A percentile compares a stretch with the other conserved stretches of the same genome.
Evolutionary conservation across 495 filamentous ascomycete species (phyloP).

Genomic region (Staphylotrichum longicolle): DNA sequence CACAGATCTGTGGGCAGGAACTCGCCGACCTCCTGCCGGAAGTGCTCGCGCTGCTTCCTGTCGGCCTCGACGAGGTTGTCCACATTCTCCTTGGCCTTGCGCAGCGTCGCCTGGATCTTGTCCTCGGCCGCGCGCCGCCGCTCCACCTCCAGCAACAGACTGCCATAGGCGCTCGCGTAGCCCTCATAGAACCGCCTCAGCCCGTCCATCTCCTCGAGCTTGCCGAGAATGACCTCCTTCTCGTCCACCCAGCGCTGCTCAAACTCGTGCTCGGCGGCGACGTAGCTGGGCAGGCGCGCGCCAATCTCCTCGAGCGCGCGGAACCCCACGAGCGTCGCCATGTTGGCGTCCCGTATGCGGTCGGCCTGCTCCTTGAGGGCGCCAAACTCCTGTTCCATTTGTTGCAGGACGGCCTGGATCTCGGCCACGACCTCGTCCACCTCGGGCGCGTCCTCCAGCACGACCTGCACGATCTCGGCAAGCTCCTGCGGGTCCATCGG

Average conservation of each 20-base stretch:
- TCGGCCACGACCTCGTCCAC: conserved; percentile 89
- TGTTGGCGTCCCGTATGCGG: conserved; percentile 50
- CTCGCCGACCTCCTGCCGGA: conserved; percentile 78
- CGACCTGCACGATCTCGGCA: conserved; percentile 75
- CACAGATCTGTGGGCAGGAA: conserved; percentile 88
- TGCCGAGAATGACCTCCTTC: conserved; percentile 61
- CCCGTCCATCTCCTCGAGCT: conserved; percentile 69
- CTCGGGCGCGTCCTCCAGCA: conserved; percentile 78
- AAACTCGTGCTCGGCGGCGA: conserved; percentile 69
- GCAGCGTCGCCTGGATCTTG: conserved; percentile 68
- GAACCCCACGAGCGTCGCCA: conserved; percentile 56
- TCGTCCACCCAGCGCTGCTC: conserved; percentile 72
- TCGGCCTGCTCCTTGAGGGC: conserved; percentile 56
- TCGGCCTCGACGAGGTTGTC: conserved; percentile 75
- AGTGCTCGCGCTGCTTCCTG: conserved; percentile 68
- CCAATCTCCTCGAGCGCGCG: conserved; percentile 66
- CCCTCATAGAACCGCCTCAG: conserved; percentile 76
- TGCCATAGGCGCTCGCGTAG: conserved; percentile 80
- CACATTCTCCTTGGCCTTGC: conserved; percentile 71
- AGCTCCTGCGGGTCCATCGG: conserved; percentile 74
- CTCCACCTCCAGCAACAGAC: conserved; percentile 76
- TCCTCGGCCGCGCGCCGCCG: conserved; percentile 67
- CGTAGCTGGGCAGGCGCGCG: conserved; percentile 61
- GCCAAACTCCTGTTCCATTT: conserved; percentile 70
- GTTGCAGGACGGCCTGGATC: conserved; percentile 67